Evolutionary conservation across 768 basidiomycete species (phyloP), one percentile per base, ranked within the genome.

Genomic region (Amanita muscaria): DNA sequence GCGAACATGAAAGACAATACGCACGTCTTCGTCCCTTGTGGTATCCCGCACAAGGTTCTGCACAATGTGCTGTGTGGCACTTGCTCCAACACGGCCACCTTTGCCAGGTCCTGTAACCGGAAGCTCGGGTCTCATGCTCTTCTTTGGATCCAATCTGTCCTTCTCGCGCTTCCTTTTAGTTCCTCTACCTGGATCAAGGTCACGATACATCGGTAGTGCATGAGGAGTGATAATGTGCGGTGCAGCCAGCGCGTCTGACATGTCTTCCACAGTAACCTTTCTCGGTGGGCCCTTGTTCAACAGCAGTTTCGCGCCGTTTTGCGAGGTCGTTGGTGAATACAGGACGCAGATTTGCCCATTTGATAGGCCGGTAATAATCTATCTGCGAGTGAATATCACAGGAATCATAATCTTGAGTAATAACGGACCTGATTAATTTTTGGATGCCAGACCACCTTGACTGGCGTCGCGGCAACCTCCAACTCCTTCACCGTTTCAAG

Each of bases 21-120:
- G 76, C 69, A 97, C 94, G 66, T 98, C 94, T 65, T 94, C 83
- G 67, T 90, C 89, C 55, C 91, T 68, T 33, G 87, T 86, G 50
- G 83, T 87, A 59, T 94, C 89, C 57, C 88, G 75, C 51, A 98
- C 90, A 61, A 98, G 66, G 59, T 90, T 87, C 65, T 96, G 92
- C 41, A 98, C 92, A 52, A 98, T 78, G 59, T 97, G 92, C 55
- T 97, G 93, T 40, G 91, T 97, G 14, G 94, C 94, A 66, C 90
- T 93, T 25, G 91, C 91, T 31, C 96, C 96, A 31, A 99, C 88
- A 31, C 96, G 70, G 42, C 96, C 96, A 16, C 96, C 96, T 56
- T 76, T 77, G 43, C 96, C 96, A 10, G 91, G 92, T 10, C 96
- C 96, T 50, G 74, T 83, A 43, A 99, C 81, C 21, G 96, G 96